A percentile compares a stretch with the other conserved stretches of the same genome.
Evolutionary conservation across 2,329 filamentous ascomycete genomes (phyloP).

Genomic region (Gaeumannomyces tritici): DNA sequence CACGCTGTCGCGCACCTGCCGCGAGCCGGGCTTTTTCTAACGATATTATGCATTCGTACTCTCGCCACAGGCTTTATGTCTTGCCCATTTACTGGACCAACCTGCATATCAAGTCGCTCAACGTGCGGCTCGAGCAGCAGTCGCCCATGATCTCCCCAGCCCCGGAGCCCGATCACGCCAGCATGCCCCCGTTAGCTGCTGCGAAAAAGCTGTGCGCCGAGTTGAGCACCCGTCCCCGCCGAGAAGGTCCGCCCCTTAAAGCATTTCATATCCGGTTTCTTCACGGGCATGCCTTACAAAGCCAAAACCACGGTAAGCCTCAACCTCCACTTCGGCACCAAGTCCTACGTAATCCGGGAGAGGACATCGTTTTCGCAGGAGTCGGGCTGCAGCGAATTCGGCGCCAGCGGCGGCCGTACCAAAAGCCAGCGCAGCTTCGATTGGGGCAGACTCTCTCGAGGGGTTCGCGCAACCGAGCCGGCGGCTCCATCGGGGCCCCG

Average conservation of each 20-base stretch:
- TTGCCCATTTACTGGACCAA: too few species aligned
- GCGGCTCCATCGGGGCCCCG: constrained; percentile 12
- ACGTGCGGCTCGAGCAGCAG: too few species aligned
- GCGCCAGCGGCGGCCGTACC: constrained; percentile 22
- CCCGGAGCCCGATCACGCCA: too few species aligned
- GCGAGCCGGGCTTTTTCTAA: too few species aligned
- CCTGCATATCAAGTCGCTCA: too few species aligned
- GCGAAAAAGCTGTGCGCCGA: too few species aligned
- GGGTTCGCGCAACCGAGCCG: constrained; percentile 39
- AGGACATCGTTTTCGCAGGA: constrained; percentile 18
- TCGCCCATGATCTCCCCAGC: too few species aligned
- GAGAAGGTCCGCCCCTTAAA: constrained; percentile 30
- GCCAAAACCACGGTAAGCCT: constrained; percentile 29
- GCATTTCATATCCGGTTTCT: constrained; percentile 34
- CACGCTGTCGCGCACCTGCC: too few species aligned
- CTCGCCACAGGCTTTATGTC: too few species aligned
- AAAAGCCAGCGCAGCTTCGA: constrained; percentile 38
- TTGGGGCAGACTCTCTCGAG: constrained; percentile 37
- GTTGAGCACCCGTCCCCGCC: constrained; percentile 32
- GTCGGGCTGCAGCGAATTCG: constrained; percentile 12
- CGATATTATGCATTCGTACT: too few species aligned
- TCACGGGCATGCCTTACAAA: constrained; percentile 19
- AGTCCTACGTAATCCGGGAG: constrained; percentile 26
- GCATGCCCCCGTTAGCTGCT: too few species aligned
- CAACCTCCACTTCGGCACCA: constrained; percentile 37